These are phyloP conservation scores for Trametes punicea DNA, from an alignment of 768 basidiomycete genomes.

Conservation along the genomic window DNA sequence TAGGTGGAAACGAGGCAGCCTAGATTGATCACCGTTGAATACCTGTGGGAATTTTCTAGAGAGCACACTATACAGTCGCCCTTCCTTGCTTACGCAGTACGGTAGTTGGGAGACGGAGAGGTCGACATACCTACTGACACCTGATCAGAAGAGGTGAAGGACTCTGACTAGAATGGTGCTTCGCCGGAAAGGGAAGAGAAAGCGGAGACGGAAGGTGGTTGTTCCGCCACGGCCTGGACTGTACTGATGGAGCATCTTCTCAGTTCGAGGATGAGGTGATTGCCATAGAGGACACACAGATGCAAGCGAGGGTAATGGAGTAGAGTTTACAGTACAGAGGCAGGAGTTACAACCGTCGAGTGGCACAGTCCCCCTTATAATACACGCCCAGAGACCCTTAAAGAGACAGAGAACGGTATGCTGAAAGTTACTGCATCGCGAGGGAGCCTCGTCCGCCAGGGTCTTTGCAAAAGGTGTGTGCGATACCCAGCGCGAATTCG, in stretches of 20 bases:
- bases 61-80: background rate
- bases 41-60: background rate
- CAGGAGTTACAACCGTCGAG: background rate
- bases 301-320: background rate
- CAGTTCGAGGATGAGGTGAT: too few species aligned
- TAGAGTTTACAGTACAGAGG: background rate
- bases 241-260: too few species aligned
- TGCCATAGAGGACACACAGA: background rate
- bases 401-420: background rate
- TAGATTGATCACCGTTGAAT: background rate
- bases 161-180: too few species aligned
- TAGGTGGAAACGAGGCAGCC: constrained; percentile 6
- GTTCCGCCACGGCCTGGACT: too few species aligned
- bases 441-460: background rate
- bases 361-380: background rate
- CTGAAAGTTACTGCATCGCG: background rate
- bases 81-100: background rate
- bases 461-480: background rate
- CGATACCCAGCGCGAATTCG: constrained; percentile 9
- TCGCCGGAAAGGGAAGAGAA: too few species aligned
- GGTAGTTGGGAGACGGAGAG: too few species aligned
- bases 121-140: background rate
- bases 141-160: too few species aligned
- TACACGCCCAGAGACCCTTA: constrained; percentile 2
- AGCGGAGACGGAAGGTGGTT: too few species aligned